A percentile compares a stretch with the other conserved stretches of the same genome.
These are phyloP conservation scores for Sonneratia alba DNA, from an alignment of 345 rosid genomes.

Conservation along the genomic window DNA sequence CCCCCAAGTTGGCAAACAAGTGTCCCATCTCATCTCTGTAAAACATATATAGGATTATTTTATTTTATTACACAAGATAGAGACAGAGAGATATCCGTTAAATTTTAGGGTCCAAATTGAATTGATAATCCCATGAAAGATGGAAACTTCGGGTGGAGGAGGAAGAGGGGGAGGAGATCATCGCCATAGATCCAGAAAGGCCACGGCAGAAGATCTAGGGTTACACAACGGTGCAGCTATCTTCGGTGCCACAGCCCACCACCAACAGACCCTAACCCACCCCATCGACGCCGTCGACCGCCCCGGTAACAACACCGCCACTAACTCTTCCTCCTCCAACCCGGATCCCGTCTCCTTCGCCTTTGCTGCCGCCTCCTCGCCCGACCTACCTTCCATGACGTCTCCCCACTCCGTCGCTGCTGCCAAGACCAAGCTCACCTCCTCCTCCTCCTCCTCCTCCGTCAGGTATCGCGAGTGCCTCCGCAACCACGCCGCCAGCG, in stretches of 20 bases:
- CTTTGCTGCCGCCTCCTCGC: constrained; percentile 7
- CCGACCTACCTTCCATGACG: constrained; percentile 10
- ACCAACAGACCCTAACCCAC: constrained; percentile 57
- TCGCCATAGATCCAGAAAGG: constrained; percentile 7
- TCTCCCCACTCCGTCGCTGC: constrained; percentile 15
- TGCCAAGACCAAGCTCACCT: constrained; percentile 18
- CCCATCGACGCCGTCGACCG: constrained; percentile 2
- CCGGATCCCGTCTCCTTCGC: constrained; percentile 18
- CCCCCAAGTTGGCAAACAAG: not conserved
- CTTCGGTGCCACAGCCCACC: not conserved
- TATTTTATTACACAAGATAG: not conserved
- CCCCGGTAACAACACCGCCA: constrained; percentile 15
- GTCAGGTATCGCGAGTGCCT: constrained; percentile 73
- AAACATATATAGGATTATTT: not conserved
- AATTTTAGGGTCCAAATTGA: too few relatives aligned
- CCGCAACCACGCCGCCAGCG: constrained; percentile 78
- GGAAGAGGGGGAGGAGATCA: not conserved
- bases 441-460: not conserved
- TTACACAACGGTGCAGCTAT: constrained; percentile 17
- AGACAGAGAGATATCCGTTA: too few relatives aligned
- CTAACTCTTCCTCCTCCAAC: constrained; percentile 22
- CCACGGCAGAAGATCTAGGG: not conserved
- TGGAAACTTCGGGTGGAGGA: constrained; percentile 5
- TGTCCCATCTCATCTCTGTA: not conserved
- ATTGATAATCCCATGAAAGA: not conserved